These are phyloP conservation scores for Micractinium conductrix DNA, from an alignment of 139 green algal genomes.

Conservation along the genomic window DNA sequence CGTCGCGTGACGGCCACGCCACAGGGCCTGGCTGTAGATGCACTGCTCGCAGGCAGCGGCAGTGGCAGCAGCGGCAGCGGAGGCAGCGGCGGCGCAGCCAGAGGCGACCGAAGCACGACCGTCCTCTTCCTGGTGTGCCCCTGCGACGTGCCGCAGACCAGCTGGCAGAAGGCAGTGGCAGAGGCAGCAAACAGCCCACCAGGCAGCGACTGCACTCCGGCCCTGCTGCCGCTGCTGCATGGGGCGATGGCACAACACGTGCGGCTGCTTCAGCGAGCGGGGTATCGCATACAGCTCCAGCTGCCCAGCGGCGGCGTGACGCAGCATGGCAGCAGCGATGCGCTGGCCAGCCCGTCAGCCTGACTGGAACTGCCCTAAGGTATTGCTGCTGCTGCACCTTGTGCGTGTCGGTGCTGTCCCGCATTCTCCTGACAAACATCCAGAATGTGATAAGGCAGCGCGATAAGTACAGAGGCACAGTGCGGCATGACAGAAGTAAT, in stretches of 20 bases:
- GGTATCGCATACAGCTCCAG: neutral
- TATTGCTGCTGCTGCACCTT: no score
- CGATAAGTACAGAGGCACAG: no score
- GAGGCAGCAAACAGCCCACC: neutral
- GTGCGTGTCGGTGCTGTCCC: no score
- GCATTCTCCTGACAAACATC: no score
- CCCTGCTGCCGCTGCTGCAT: slow-evolving; percentile 20
- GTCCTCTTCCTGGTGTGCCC: neutral
- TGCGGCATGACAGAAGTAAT: no score
- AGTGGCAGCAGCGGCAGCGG: neutral
- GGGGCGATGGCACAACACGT: slow-evolving; percentile 15
- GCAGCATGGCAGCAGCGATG: no score
- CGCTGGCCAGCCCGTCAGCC: no score
- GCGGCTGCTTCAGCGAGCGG: slow-evolving; percentile 1
- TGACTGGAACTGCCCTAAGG: no score
- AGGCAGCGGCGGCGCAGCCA: neutral
- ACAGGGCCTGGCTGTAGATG: slow-evolving; percentile 5
- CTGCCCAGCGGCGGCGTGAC: no score
- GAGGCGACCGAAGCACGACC: neutral
- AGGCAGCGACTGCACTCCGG: neutral
- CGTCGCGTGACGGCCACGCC: neutral
- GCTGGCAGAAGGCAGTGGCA: neutral
- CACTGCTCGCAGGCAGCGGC: neutral
- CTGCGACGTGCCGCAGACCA: neutral
- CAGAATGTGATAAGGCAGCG: no score